Conservation (phyloP, 2,329 filamentous ascomycete genomes). For the Nothopassalora personata region DNA sequence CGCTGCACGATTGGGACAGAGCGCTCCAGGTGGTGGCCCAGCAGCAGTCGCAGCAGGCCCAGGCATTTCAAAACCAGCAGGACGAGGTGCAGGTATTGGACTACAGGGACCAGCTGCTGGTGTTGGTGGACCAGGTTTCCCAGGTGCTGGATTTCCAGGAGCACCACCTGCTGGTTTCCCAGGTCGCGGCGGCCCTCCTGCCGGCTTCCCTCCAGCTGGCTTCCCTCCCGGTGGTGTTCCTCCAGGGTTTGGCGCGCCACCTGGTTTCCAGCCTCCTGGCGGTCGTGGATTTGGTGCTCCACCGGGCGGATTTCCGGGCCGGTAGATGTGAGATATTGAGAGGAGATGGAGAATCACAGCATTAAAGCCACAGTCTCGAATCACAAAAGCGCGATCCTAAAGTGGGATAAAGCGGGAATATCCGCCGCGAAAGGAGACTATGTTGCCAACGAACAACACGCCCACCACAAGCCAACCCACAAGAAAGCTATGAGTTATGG, state of each 20-base stretch:
- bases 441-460: not conserved
- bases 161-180: conserved; percentile 31
- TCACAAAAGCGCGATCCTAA: not conserved
- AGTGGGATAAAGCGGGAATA: too few relatives aligned
- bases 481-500: not conserved
- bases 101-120: conserved; percentile 85
- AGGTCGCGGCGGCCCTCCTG: conserved; percentile 35
- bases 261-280: conserved; percentile 64
- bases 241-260: conserved; percentile 25
- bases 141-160: conserved; percentile 42
- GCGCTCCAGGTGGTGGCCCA: conserved; percentile 60
- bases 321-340: conserved; percentile 15
- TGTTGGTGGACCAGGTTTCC: conserved; percentile 71
- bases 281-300: conserved; percentile 30
- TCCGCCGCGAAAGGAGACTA: too few relatives aligned
- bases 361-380: not conserved
- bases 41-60: conserved; percentile 74
- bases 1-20: conserved; percentile 77
- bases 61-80: conserved; percentile 85
- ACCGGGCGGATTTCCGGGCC: conserved; percentile 27
- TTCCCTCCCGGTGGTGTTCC: conserved; percentile 29
- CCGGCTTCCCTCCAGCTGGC: conserved; percentile 17
- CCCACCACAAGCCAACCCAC: not conserved
- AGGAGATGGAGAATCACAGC: not conserved
- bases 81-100: conserved; percentile 70